Conservation (phyloP, 371 early-diverging fungal genomes). For the Mucor lusitanicus region DNA sequence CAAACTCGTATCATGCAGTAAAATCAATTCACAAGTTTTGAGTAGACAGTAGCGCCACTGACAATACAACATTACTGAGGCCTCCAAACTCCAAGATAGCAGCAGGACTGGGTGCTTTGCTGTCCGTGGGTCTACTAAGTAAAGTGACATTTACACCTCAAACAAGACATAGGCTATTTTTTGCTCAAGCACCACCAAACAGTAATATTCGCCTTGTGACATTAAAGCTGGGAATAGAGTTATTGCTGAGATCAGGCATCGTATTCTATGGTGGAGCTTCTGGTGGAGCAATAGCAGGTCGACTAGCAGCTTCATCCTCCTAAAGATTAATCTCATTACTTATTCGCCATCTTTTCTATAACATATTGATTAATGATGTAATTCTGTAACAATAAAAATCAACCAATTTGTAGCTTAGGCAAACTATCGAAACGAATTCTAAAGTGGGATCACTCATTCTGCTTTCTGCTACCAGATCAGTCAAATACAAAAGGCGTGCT, state of each 20-base stretch:
- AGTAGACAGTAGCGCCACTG: background rate
- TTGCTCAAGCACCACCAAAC: conserved; percentile 39
- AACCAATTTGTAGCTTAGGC: background rate
- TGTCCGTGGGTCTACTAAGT: conserved; percentile 25
- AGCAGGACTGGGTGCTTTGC: conserved; percentile 22
- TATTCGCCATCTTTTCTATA: background rate
- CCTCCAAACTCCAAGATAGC: conserved; percentile 25
- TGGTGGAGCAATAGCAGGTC: conserved; percentile 37
- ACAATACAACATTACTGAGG: background rate
- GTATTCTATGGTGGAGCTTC: conserved; percentile 47
- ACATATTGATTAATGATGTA: background rate
- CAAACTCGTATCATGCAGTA: background rate
- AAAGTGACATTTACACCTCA: conserved; percentile 30
- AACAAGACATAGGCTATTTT: conserved; percentile 45
- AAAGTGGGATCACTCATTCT: too few relatives aligned
- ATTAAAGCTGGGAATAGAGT: conserved; percentile 36
- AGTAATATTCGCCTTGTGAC: conserved; percentile 38
- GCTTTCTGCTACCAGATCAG: too few relatives aligned
- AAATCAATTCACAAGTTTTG: background rate
- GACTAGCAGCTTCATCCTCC: conserved; percentile 5
- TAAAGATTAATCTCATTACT: background rate
- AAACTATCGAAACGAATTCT: background rate
- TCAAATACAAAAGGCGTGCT: too few relatives aligned
- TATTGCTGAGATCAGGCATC: conserved; percentile 32
- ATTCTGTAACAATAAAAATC: background rate